phyloP scores from a whole-genome alignment of 768 basidiomycete genomes.

The Leccinum olivaceopallidum region DNA sequence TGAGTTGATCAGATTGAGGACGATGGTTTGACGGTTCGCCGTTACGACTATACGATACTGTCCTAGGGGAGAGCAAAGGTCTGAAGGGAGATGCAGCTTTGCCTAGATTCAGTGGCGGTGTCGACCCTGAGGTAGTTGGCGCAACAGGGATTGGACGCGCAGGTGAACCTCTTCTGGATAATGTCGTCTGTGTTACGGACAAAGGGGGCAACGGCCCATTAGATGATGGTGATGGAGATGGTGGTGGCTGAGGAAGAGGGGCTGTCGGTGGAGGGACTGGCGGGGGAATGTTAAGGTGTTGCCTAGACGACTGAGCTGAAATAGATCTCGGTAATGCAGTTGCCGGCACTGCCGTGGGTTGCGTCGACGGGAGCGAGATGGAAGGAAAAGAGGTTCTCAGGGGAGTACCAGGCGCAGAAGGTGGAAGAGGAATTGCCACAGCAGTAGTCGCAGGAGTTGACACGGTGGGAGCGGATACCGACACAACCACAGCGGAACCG shows the following conservation, averaged over 20 bases:
- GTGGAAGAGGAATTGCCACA: constrained; percentile 14
- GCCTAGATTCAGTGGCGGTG: constrained; percentile 18
- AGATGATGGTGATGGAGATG: constrained; percentile 12
- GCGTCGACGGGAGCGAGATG: not conserved
- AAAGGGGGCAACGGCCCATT: constrained; percentile 3
- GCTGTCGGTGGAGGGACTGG: constrained; percentile 33
- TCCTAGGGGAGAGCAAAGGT: constrained; percentile 20
- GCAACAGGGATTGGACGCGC: constrained; percentile 17
- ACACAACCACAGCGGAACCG: constrained; percentile 13
- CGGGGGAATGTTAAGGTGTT: constrained; percentile 30
- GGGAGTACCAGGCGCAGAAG: constrained; percentile 23
- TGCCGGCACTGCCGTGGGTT: not conserved
- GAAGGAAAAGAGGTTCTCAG: constrained; percentile 16
- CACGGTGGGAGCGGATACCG: constrained; percentile 7
- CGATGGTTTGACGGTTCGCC: constrained; percentile 1
- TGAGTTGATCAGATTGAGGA: constrained; percentile 11
- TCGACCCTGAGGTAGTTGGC: constrained; percentile 10
- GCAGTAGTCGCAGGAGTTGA: constrained; percentile 8
- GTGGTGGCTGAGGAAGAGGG: constrained; percentile 32
- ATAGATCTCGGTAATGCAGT: constrained; percentile 11
- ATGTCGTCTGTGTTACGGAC: constrained; percentile 1
- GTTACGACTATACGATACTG: constrained; percentile 1
- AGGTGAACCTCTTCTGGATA: constrained; percentile 15
- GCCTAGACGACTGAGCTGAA: constrained; percentile 21
- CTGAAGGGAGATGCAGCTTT: constrained; percentile 25